A percentile compares a stretch with the other conserved stretches of the same genome.
These are phyloP conservation scores for Helianthus annuus DNA, from an alignment of 129 eudicot genomes.

Conservation along the genomic window DNA sequence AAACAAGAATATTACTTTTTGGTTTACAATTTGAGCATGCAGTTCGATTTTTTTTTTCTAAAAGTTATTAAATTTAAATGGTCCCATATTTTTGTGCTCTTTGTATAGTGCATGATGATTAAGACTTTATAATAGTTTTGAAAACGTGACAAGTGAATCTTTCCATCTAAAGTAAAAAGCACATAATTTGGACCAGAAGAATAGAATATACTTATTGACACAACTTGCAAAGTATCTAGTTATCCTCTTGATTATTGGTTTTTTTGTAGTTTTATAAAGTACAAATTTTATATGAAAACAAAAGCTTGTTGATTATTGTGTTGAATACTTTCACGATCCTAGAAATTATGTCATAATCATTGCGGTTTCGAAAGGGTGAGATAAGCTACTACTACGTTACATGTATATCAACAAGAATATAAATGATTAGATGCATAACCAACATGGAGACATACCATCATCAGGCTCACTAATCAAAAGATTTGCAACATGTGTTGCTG, in stretches of 20 bases:
- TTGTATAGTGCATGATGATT: constrained; percentile 1
- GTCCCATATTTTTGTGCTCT: constrained; percentile 12
- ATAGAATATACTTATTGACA: not conserved
- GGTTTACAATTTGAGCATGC: not conserved
- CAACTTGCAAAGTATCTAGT: constrained; percentile 5
- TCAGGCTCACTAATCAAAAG: constrained; percentile 47
- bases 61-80: not conserved
- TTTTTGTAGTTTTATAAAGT: not conserved
- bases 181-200: not conserved
- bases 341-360: not conserved
- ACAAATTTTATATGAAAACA: not conserved
- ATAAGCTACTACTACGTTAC: not conserved
- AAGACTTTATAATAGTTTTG: not conserved
- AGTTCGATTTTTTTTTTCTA: not conserved
- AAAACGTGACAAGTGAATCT: constrained; percentile 19
- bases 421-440: not conserved
- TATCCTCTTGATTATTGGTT: not conserved
- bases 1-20: not conserved
- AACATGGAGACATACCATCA: constrained; percentile 35
- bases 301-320: not conserved
- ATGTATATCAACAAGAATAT: not conserved
- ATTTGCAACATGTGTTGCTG: constrained; percentile 56
- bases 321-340: not conserved
- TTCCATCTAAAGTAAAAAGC: constrained; percentile 16
- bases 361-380: not conserved